Base-by-base conservation (phyloP, 2,329 filamentous ascomycete species). In the Fusarium hainanense region DNA sequence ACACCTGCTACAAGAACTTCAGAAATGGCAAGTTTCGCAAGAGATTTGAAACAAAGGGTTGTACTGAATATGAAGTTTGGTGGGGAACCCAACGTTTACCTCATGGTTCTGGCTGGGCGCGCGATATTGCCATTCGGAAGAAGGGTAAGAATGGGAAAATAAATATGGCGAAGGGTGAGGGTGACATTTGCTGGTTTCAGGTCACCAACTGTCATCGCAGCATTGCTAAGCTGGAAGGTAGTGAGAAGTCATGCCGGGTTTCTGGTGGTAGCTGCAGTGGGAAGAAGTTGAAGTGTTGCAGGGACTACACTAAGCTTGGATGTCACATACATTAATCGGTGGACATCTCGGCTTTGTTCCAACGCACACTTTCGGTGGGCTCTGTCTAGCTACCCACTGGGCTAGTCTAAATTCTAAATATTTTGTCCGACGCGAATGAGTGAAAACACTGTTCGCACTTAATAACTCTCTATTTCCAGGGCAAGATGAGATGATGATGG, bases 351-450 rank as follows among this genome's bases (percentile, higher is more conserved):
- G 32, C 16, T 37, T 18, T 18, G 32, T 37, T 37, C 9, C 32
- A 37, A 37, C 18, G 5, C 5, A 18, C 18, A n/a, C 9, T 6
- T 37, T n/a, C 10, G 18, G 1, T 37, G 34, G 3, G 18, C 5
- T n/a, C 18, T 11, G 10, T 37, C 1, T 12, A 37, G 10, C 18
- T n/a, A 37, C 6, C 7, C 18, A n/a, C 10, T 3, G 10, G 34
- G 18, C 18, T n/a, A n/a, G 34, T n/a, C 3, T 37, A n/a, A 34
- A 34, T 1, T 34, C 16, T 34, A 18, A n/a, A 7, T 6, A 6
- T n/a, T n/a, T 2, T 4, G 1, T n/a, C 10, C 34, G 6, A 37
- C 3, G 12, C 10, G 34, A 7, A n/a, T n/a, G 10, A 37, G 2
- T 6, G 34, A n/a, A n/a, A 6, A n/a, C 1, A 1, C 34, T n/a